These are phyloP conservation scores for Septoria linicola DNA, from an alignment of 2,329 filamentous ascomycete species.

Conservation along the genomic window DNA sequence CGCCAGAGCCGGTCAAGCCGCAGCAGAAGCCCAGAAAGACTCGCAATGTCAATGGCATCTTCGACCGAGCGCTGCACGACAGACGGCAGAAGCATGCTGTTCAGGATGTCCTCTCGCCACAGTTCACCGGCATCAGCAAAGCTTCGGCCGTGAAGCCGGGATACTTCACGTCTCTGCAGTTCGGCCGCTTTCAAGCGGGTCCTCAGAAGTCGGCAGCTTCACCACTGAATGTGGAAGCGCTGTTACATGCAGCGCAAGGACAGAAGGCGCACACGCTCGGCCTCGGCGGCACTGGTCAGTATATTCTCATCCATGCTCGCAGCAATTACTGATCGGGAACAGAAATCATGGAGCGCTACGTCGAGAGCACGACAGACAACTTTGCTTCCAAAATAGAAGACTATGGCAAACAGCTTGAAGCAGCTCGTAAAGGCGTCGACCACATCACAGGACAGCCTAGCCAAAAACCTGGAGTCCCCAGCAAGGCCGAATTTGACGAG, in stretches of 20 bases:
- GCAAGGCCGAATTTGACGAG: slow-evolving; percentile 23
- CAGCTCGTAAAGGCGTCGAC: slow-evolving; percentile 26
- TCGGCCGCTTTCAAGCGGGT: slow-evolving; percentile 8
- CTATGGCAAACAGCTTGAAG: slow-evolving; percentile 18
- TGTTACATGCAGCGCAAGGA: background rate
- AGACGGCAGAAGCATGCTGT: background rate
- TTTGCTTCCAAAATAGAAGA: slow-evolving; percentile 10
- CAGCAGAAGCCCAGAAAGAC: slow-evolving; percentile 18
- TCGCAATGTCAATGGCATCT: slow-evolving; percentile 20
- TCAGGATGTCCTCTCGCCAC: slow-evolving; percentile 9
- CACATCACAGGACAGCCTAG: slow-evolving; percentile 19
- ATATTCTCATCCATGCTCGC: background rate
- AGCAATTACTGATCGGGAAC: slow-evolving; percentile 5
- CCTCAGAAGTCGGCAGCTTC: slow-evolving; percentile 13
- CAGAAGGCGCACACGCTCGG: background rate
- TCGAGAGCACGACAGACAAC: slow-evolving; percentile 4
- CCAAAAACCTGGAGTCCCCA: slow-evolving; percentile 20
- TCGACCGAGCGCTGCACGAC: slow-evolving; percentile 12
- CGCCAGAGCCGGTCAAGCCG: slow-evolving; percentile 9
- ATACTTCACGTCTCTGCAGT: slow-evolving; percentile 10
- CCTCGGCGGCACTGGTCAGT: slow-evolving; percentile 13
- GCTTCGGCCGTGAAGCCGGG: slow-evolving; percentile 5
- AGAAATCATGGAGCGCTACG: slow-evolving; percentile 11
- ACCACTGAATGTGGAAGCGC: background rate
- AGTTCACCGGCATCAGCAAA: slow-evolving; percentile 17